phyloP scores from a whole-genome alignment of 2,329 filamentous ascomycete species.

The Xylariaceae sp. region DNA sequence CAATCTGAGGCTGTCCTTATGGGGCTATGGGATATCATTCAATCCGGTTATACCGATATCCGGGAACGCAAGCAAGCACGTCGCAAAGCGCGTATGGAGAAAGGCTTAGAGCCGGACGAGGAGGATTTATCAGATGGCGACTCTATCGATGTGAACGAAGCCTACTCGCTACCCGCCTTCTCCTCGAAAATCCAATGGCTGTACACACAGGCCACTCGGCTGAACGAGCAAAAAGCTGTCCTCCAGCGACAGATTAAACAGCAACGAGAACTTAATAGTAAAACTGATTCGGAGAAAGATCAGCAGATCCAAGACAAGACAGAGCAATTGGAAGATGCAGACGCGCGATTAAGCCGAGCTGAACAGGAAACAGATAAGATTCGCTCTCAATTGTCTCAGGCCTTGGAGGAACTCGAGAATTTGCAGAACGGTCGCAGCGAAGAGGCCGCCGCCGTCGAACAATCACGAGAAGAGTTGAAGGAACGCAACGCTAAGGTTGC shows the following conservation, averaged over 20 bases:
- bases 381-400: conserved; percentile 57
- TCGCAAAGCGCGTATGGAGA: conserved; percentile 59
- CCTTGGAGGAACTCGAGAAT: conserved; percentile 56
- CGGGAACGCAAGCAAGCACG: conserved; percentile 62
- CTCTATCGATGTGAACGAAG: conserved; percentile 61
- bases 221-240: conserved; percentile 88
- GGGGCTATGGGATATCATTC: conserved; percentile 65
- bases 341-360: conserved; percentile 33
- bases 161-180: conserved; percentile 78
- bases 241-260: conserved; percentile 93
- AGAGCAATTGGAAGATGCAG: conserved; percentile 60
- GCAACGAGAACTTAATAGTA: conserved; percentile 89
- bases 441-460: conserved; percentile 45
- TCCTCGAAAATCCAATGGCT: conserved; percentile 79
- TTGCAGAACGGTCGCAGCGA: conserved; percentile 43
- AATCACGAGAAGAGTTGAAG: conserved; percentile 49
- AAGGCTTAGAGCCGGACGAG: conserved; percentile 64
- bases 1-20: conserved; percentile 64
- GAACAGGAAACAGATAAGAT: conserved; percentile 47
- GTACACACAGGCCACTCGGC: conserved; percentile 74
- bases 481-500: conserved; percentile 53
- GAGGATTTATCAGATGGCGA: conserved; percentile 70
- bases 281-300: conserved; percentile 77
- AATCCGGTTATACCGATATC: conserved; percentile 61
- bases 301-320: conserved; percentile 66